Percentiles rank a stretch among this genome's conserved stretches.
phyloP scores from a whole-genome alignment of 768 basidiomycete species.

The Cystofilobasidium macerans region DNA sequence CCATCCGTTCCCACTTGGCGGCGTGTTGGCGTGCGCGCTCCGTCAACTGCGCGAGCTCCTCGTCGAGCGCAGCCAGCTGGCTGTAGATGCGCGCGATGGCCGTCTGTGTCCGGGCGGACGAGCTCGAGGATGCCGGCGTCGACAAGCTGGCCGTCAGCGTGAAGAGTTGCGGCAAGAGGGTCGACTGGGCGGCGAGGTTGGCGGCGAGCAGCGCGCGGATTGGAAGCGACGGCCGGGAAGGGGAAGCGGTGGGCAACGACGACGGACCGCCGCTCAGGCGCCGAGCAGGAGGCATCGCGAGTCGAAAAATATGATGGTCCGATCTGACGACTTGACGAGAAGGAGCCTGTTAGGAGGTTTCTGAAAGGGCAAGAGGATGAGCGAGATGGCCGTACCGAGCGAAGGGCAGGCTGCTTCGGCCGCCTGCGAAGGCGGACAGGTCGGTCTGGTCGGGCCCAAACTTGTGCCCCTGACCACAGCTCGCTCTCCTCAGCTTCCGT shows the following conservation, averaged over 20 bases:
- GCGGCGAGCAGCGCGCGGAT: constrained; percentile 5
- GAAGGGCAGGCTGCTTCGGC: no score
- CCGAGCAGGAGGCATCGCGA: not conserved
- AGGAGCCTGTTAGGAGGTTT: no score
- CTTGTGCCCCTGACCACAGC: no score
- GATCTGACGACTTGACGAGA: no score
- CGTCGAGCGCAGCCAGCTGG: constrained; percentile 13
- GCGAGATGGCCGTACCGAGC: no score
- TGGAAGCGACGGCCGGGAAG: not conserved
- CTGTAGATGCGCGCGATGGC: not conserved
- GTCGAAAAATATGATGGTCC: no score
- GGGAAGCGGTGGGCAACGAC: not conserved
- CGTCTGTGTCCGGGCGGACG: not conserved
- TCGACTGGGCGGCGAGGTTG: constrained; percentile 8
- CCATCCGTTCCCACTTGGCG: constrained; percentile 13
- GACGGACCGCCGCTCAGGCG: not conserved
- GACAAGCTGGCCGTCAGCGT: not conserved
- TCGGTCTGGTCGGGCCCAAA: no score
- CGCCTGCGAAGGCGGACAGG: not conserved
- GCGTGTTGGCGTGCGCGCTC: constrained; percentile 17
- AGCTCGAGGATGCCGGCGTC: not conserved
- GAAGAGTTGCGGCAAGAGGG: constrained; percentile 8
- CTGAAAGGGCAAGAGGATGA: no score
- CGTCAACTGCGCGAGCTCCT: constrained; percentile 4
- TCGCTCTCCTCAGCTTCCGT: no score